phyloP scores from a whole-genome alignment of 139 green algal species.

The Chlorella sp. region DNA sequence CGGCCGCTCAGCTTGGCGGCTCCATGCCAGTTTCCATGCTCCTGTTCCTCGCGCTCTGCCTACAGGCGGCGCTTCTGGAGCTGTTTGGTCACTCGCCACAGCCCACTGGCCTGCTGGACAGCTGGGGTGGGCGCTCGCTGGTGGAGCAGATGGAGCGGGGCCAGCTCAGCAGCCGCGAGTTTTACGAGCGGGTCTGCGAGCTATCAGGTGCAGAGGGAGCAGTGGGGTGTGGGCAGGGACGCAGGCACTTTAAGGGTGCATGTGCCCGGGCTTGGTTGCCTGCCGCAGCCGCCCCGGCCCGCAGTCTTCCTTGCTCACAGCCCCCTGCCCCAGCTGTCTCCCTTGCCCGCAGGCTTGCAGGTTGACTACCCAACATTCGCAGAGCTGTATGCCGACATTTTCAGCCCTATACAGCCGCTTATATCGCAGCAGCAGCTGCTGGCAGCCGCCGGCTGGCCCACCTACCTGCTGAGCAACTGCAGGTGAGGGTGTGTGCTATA shows the following conservation, averaged over 20 bases:
- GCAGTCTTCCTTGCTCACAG: no score
- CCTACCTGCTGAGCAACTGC: not conserved
- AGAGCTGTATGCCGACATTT: constrained; percentile 31
- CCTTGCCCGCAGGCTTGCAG: not conserved
- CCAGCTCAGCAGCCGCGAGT: constrained; percentile 1
- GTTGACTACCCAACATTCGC: not conserved
- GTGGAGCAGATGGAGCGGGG: constrained; percentile 35
- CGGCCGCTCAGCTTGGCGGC: no score
- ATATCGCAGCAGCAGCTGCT: constrained; percentile 29
- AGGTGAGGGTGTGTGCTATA: no score
- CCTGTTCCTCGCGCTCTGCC: no score
- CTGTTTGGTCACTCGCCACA: constrained; percentile 22
- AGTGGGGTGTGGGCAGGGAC: not conserved
- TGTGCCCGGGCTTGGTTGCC: not conserved
- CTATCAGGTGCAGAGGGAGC: constrained; percentile 12
- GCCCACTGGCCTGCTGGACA: not conserved
- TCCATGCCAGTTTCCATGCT: no score
- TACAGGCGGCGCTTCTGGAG: constrained; percentile 16
- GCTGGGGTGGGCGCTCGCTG: constrained; percentile 8
- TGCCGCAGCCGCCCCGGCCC: no score
- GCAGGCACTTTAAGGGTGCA: not conserved
- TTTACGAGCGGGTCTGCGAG: not conserved
- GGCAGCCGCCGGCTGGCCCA: not conserved
- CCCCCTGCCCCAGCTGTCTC: not conserved
- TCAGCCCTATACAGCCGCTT: not conserved